Evolutionary conservation across 129 eudicot genomes (phyloP), one percentile per base, ranked within the genome.

Genomic region (Ambrosia artemisiifolia): DNA sequence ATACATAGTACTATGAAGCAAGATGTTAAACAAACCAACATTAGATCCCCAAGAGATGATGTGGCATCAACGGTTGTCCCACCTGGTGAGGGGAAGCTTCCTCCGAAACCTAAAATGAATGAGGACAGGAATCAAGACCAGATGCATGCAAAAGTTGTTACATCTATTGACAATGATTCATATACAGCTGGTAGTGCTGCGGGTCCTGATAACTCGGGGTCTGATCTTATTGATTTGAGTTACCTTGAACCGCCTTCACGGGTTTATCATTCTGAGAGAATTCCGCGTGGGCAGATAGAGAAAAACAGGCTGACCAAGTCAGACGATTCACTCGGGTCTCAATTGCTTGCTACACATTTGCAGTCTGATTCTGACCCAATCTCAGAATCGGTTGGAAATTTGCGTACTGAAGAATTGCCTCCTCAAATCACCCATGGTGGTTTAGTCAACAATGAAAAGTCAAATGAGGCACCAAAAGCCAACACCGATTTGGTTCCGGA

Each of bases 261-360:
- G 75, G 83, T 81, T 69, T 94, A 80, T 66, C 79, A 81, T 46
- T 94, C 98, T 4, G 91, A 87, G 79, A 70, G 92, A 43, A 80
- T 85, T 65, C 98, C 97, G 3, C 88, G 98, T 24, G 97, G 92
- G 35, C 97, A 85, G 71, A 73, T 71, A 13, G 93, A 83, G 74
- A 62, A 60, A 47, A 82, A 82, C 73, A 77, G 98, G 80, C 76
- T 88, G 74, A 88, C 98, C 32, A 94, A 94, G 83, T 94, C 98
- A 57, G 97, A 94, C 28, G 98, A 94, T 73, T 87, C 95, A 61
- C 96, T 80, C 53, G 81, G 80, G 69, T 80, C 97, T 57, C 98
- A 86, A 51, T 86, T 87, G 47, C 80, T 90, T 47, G 85, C 82
- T 5, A 78, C 84, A 14, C 88, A 85, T 70, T 82, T 91, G 38